Conservation (phyloP, 257 asterid genomes). For the Fraxinus americana region DNA sequence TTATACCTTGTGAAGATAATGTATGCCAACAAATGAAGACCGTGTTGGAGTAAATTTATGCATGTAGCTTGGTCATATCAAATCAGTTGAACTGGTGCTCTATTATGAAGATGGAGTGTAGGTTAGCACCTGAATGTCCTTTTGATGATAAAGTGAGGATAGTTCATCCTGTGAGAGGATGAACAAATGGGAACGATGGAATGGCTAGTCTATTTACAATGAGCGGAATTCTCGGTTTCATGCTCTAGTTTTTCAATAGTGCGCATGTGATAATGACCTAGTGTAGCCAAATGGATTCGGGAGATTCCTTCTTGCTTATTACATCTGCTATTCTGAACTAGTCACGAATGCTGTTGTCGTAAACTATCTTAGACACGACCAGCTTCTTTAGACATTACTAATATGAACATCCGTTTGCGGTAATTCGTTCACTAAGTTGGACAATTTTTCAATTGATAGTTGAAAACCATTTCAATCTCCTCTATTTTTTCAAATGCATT, state of each 20-base stretch:
- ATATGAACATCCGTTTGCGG: not conserved
- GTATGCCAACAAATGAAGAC: not conserved
- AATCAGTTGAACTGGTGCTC: not conserved
- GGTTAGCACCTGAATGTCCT: not conserved
- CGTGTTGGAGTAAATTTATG: not conserved
- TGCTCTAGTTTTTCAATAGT: not conserved
- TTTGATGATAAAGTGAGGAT: not conserved
- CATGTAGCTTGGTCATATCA: not conserved
- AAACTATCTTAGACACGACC: not conserved
- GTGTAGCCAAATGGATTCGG: not conserved
- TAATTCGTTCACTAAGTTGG: not conserved
- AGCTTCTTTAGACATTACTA: not conserved
- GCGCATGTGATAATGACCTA: not conserved
- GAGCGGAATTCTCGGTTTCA: not conserved
- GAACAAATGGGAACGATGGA: not conserved
- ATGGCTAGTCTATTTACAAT: not conserved
- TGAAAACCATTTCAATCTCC: slow-evolving; percentile 5
- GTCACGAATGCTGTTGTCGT: not conserved
- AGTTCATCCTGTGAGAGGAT: not conserved
- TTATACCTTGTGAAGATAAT: not conserved
- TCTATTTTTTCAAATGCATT: slow-evolving; percentile 2
- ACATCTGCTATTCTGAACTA: not conserved
- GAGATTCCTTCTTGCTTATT: not conserved
- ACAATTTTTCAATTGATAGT: not conserved
- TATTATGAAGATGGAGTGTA: not conserved